Evolutionary conservation across 2,329 filamentous ascomycete genomes (phyloP).

Genomic region (Hypoxylon sp.): DNA sequence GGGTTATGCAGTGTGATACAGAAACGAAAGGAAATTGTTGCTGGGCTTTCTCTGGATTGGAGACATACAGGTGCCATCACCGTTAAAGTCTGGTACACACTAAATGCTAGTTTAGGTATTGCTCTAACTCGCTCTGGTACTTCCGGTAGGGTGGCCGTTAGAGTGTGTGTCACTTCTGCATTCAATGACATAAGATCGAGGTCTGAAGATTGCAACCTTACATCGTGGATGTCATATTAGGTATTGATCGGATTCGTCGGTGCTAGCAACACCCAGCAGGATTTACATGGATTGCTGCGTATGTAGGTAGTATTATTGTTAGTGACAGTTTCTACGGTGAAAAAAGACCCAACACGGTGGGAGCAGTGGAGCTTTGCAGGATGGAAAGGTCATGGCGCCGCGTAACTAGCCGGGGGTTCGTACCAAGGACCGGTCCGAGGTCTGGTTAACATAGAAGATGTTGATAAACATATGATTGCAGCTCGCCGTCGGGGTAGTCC

Average conservation of each 20-base stretch:
- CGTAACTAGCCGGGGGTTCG: background rate
- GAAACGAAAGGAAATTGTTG: slow-evolving; percentile 6
- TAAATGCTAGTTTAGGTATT: slow-evolving; percentile 1
- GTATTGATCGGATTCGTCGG: background rate
- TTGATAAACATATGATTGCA: slow-evolving; percentile 12
- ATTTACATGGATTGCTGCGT: background rate
- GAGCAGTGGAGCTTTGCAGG: slow-evolving; percentile 6
- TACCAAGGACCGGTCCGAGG: slow-evolving; percentile 6
- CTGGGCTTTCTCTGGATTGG: background rate
- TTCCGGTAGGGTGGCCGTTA: background rate
- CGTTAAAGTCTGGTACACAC: slow-evolving; percentile 2
- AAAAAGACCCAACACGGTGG: slow-evolving; percentile 15
- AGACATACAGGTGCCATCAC: background rate
- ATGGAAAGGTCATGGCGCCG: slow-evolving; percentile 1
- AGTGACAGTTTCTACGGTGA: slow-evolving; percentile 5
- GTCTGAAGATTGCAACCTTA: slow-evolving; percentile 3
- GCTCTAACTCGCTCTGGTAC: background rate
- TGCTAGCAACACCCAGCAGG: slow-evolving; percentile 1
- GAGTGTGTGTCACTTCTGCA: slow-evolving; percentile 1
- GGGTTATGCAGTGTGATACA: slow-evolving; percentile 23
- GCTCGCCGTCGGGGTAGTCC: slow-evolving; percentile 6
- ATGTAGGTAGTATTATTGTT: background rate
- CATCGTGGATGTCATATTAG: background rate
- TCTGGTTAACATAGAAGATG: slow-evolving; percentile 2
- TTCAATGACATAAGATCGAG: slow-evolving; percentile 16